These are phyloP conservation scores for Moniliella sp. DNA, from an alignment of 1,284 basidiomycete species.

Conservation along the genomic window DNA sequence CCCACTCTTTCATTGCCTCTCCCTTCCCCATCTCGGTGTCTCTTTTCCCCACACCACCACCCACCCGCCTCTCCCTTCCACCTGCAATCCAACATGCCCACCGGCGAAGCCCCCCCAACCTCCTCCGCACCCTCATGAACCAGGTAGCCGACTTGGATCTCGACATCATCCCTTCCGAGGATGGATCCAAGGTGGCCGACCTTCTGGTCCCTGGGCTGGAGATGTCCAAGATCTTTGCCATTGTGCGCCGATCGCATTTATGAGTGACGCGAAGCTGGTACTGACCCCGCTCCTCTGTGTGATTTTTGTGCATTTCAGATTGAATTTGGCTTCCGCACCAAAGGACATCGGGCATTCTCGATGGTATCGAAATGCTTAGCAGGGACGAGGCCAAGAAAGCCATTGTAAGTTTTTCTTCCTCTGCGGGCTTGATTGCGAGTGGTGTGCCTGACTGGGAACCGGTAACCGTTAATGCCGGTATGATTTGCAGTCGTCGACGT, in stretches of 20 bases:
- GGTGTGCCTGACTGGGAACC: too few relatives aligned
- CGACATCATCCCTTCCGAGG: conserved; percentile 5
- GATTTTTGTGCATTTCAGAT: too few relatives aligned
- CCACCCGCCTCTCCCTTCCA: too few relatives aligned
- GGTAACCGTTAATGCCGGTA: neutral
- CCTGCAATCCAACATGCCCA: too few relatives aligned
- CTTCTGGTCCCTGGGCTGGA: conserved; percentile 12
- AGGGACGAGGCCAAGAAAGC: conserved; percentile 12
- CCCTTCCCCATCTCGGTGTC: too few relatives aligned
- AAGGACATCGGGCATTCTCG: conserved; percentile 9
- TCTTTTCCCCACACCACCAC: too few relatives aligned
- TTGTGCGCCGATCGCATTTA: too few relatives aligned
- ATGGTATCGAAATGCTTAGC: conserved; percentile 16
- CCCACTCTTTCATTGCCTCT: too few relatives aligned
- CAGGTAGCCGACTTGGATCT: conserved; percentile 19
- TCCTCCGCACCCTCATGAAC: conserved; percentile 14
- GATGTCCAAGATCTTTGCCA: conserved; percentile 7
- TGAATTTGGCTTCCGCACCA: conserved; percentile 11
- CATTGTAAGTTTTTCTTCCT: conserved; percentile 5
- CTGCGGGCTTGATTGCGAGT: neutral
- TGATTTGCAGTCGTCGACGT: conserved; percentile 7
- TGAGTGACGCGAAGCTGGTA: too few relatives aligned
- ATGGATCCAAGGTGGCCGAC: conserved; percentile 6
- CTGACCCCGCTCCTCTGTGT: too few relatives aligned
- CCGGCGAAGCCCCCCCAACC: too few relatives aligned